Evolutionary conservation across 176 grass and related monocot genomes (phyloP).

Genomic region (Pontederia paniculata): DNA sequence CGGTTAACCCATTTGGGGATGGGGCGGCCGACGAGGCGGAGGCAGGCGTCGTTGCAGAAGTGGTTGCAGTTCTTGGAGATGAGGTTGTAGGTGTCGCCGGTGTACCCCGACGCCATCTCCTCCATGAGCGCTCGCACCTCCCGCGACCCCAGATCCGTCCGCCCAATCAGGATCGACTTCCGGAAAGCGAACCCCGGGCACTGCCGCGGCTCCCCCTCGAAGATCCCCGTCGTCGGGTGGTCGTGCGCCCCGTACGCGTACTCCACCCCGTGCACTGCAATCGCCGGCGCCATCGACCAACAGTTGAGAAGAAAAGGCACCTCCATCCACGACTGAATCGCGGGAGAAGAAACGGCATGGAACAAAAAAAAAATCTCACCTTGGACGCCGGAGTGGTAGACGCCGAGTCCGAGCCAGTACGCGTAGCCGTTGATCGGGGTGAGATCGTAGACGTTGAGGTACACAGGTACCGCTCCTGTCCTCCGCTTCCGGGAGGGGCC

Average conservation of each 20-base stretch:
- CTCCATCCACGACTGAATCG: not conserved
- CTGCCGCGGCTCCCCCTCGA: constrained; percentile 16
- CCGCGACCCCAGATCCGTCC: constrained; percentile 7
- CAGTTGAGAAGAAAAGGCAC: not conserved
- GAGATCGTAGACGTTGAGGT: constrained; percentile 17
- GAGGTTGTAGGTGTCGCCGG: constrained; percentile 12
- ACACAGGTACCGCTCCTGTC: not conserved
- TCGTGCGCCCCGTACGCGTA: constrained; percentile 12
- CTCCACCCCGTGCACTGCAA: constrained; percentile 13
- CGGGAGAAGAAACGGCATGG: too few relatives aligned
- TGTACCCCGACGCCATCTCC: constrained; percentile 2
- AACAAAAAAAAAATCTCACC: not conserved
- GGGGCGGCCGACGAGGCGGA: constrained; percentile 3
- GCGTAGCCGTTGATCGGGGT: constrained; percentile 14
- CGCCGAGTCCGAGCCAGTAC: constrained; percentile 14
- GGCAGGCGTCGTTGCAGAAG: constrained; percentile 12
- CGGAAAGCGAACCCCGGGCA: constrained; percentile 14
- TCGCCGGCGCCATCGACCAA: not conserved
- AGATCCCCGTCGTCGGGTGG: constrained; percentile 12
- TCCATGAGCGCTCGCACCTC: constrained; percentile 13
- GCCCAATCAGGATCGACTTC: constrained; percentile 19
- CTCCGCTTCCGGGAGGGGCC: constrained; percentile 2
- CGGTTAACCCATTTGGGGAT: constrained; percentile 14
- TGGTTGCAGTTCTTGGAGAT: constrained; percentile 20
- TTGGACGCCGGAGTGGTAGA: constrained; percentile 15